These are phyloP conservation scores for Taphrina deformans DNA, from an alignment of 1,139 yeast genomes.

Conservation along the genomic window DNA sequence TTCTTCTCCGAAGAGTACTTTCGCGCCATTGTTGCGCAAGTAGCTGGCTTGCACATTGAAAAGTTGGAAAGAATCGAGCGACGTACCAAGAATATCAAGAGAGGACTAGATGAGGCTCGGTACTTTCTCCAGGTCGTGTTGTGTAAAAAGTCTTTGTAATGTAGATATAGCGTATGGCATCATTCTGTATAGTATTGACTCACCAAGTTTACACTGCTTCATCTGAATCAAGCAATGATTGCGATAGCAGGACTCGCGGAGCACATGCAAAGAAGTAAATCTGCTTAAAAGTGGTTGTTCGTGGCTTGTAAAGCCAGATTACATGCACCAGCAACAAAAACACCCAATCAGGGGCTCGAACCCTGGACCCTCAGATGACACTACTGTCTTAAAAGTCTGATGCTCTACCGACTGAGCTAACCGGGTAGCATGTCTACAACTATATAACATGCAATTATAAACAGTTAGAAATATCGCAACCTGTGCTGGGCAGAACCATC, in stretches of 20 bases:
- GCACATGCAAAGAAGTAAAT: too few relatives aligned
- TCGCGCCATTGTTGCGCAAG: background rate
- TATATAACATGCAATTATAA: too few relatives aligned
- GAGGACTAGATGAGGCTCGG: conserved; percentile 20
- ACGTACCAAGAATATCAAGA: conserved; percentile 15
- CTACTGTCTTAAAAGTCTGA: conserved; percentile 4
- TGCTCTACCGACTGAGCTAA: conserved; percentile 11
- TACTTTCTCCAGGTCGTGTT: conserved; percentile 16
- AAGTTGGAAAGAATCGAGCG: conserved; percentile 5
- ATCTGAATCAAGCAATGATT: background rate
- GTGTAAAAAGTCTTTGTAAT: background rate
- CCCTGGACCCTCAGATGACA: conserved; percentile 12
- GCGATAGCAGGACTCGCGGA: too few relatives aligned
- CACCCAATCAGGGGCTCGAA: conserved; percentile 10
- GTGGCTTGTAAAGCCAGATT: too few relatives aligned
- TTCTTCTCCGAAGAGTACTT: conserved; percentile 29
- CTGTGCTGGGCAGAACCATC: too few relatives aligned
- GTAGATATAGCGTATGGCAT: background rate
- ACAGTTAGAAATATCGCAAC: too few relatives aligned
- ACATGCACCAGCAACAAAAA: background rate
- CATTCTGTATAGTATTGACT: too few relatives aligned
- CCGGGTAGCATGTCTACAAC: background rate
- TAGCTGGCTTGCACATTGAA: background rate
- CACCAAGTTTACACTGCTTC: too few relatives aligned
- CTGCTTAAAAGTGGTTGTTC: too few relatives aligned